Percentiles rank a stretch among this genome's conserved stretches.
These are phyloP conservation scores for Flueggea neowawraea DNA, from an alignment of 441 rosid species.

Conservation along the genomic window DNA sequence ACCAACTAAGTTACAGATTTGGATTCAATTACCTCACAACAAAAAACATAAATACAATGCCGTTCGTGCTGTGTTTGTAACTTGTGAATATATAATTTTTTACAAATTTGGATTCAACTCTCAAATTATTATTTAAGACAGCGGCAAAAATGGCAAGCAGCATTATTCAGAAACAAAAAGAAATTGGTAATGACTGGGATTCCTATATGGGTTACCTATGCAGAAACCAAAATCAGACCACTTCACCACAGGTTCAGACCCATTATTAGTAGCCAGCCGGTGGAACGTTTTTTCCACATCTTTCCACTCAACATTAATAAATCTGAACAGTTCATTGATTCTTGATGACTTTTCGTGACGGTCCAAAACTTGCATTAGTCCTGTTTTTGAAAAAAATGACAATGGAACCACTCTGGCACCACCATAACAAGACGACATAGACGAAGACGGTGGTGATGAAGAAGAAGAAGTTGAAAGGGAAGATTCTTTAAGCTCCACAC, in stretches of 20 bases:
- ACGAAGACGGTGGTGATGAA: conserved; percentile 3
- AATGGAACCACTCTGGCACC: too few species aligned
- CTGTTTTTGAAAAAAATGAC: too few species aligned
- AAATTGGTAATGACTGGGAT: too few species aligned
- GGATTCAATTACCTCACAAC: too few species aligned
- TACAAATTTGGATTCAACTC: too few species aligned
- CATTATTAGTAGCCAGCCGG: conserved; percentile 22
- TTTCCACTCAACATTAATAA: conserved; percentile 32
- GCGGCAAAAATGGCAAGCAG: neutral
- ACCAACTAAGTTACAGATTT: too few species aligned
- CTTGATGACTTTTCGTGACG: neutral
- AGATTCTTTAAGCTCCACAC: too few species aligned
- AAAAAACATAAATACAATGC: too few species aligned
- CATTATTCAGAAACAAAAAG: neutral
- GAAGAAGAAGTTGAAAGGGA: neutral
- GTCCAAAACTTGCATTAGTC: neutral
- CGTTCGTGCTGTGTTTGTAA: too few species aligned
- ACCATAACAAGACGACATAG: too few species aligned
- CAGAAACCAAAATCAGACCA: conserved; percentile 47
- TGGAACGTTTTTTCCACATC: conserved; percentile 34
- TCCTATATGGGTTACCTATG: conserved; percentile 19
- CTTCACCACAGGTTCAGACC: conserved; percentile 21
- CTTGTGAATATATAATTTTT: too few species aligned
- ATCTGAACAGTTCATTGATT: conserved; percentile 25
- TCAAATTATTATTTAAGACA: too few species aligned